Percentiles rank a stretch among this genome's conserved stretches.
Evolutionary conservation across 805 yeast species (phyloP).

Genomic region (Metschnikowia corniflorae): DNA sequence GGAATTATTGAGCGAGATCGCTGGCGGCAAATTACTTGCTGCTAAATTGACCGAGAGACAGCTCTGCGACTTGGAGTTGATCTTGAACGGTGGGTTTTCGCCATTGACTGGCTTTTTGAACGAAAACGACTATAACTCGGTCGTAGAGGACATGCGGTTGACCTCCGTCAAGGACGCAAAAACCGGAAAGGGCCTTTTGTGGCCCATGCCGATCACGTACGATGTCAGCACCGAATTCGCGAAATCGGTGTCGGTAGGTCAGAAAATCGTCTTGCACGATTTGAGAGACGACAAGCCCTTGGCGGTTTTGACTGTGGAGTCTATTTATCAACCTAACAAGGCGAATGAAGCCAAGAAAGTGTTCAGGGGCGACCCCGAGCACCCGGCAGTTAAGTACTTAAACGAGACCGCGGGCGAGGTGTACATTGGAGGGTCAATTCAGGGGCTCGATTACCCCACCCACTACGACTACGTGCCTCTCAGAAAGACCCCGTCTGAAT

Average conservation of each 20-base stretch:
- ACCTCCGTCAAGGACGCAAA: slow-evolving; percentile 38
- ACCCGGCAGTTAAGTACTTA: slow-evolving; percentile 83
- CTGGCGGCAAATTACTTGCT: slow-evolving; percentile 37
- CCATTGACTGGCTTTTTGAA: slow-evolving; percentile 69
- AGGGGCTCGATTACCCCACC: slow-evolving; percentile 78
- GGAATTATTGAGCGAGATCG: slow-evolving; percentile 57
- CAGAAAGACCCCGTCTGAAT: slow-evolving; percentile 87
- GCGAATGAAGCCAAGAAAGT: slow-evolving; percentile 75
- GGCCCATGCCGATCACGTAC: slow-evolving; percentile 91
- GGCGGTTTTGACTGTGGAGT: slow-evolving; percentile 77
- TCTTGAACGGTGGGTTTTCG: slow-evolving; percentile 91
- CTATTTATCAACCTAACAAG: slow-evolving; percentile 81
- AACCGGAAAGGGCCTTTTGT: slow-evolving; percentile 59
- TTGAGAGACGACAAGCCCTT: slow-evolving; percentile 75
- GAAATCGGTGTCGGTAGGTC: slow-evolving; percentile 45
- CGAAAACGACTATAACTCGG: slow-evolving; percentile 65
- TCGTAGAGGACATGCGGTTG: slow-evolving; percentile 67
- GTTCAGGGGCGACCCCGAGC: slow-evolving; percentile 95
- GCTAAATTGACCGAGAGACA: slow-evolving; percentile 76
- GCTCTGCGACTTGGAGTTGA: slow-evolving; percentile 87
- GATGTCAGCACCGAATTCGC: slow-evolving; percentile 61
- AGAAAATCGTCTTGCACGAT: slow-evolving; percentile 71
- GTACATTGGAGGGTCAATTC: slow-evolving; percentile 84
- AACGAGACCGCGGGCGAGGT: slow-evolving; percentile 71
- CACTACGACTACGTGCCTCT: slow-evolving; percentile 89